Percentiles rank a stretch among this genome's conserved stretches.
Conservation (phyloP, 768 basidiomycete species). For the Mycena alexandri region DNA sequence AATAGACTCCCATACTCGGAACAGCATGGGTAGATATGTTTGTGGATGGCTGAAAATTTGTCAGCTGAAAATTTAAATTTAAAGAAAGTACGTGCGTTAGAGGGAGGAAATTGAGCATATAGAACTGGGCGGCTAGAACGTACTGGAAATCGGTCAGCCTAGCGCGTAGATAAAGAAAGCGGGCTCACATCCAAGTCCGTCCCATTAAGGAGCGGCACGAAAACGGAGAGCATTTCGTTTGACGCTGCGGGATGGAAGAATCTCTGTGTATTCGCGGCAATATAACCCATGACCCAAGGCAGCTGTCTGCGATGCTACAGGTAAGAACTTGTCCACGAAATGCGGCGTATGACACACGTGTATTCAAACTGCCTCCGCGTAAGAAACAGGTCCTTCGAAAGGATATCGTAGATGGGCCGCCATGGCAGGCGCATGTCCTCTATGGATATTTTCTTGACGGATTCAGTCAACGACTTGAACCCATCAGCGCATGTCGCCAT, state of each 20-base stretch:
- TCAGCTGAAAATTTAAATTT: no score
- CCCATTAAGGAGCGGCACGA: conserved; percentile 84
- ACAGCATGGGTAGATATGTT: conserved; percentile 84
- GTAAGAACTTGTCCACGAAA: conserved; percentile 16
- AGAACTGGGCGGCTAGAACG: conserved; percentile 86
- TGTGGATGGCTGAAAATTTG: conserved; percentile 64
- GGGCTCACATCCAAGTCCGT: conserved; percentile 78
- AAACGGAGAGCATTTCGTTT: conserved; percentile 89
- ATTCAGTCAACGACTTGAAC: conserved; percentile 69
- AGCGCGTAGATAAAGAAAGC: conserved; percentile 28
- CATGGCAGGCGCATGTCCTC: conserved; percentile 87
- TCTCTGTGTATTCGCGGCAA: conserved; percentile 75
- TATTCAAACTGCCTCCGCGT: conserved; percentile 83
- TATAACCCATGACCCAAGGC: conserved; percentile 83
- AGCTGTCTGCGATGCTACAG: conserved; percentile 62
- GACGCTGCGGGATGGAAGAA: conserved; percentile 93
- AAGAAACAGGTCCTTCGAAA: conserved; percentile 82
- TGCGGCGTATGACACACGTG: conserved; percentile 60
- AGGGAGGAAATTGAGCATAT: conserved; percentile 88
- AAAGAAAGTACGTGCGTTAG: conserved; percentile 56
- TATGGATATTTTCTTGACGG: conserved; percentile 81
- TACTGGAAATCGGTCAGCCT: conserved; percentile 55
- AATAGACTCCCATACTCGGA: conserved; percentile 89
- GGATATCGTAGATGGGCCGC: conserved; percentile 81
- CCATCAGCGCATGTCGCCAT: conserved; percentile 77